phyloP scores from a whole-genome alignment of 2,329 filamentous ascomycete species.

The Myriosclerotinia curreyana region DNA sequence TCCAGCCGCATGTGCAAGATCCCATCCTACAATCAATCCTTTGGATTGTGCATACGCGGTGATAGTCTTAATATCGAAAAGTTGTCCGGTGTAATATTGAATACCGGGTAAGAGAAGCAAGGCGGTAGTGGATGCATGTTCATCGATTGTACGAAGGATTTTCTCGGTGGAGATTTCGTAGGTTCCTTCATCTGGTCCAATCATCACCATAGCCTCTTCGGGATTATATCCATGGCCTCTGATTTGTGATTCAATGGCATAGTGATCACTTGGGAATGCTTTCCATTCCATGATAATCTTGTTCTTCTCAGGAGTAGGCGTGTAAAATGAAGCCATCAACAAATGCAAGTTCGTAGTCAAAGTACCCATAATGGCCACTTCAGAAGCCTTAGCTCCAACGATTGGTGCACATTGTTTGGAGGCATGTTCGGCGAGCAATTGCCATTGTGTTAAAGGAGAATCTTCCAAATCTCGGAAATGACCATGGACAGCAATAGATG shows the following conservation, averaged over 20 bases:
- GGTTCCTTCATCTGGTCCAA: slow-evolving; percentile 58
- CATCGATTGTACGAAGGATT: slow-evolving; percentile 70
- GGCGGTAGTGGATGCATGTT: slow-evolving; percentile 69
- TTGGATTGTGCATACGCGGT: slow-evolving; percentile 70
- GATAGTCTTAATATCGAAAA: slow-evolving; percentile 78
- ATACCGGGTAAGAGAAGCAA: slow-evolving; percentile 80
- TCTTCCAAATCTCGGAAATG: slow-evolving; percentile 71
- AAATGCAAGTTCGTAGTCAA: slow-evolving; percentile 70
- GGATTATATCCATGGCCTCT: slow-evolving; percentile 46
- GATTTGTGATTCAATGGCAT: slow-evolving; percentile 22
- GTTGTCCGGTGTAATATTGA: slow-evolving; percentile 89
- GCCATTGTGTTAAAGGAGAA: slow-evolving; percentile 67
- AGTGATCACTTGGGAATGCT: slow-evolving; percentile 84
- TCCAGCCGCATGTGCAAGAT: slow-evolving; percentile 80
- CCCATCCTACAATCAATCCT: slow-evolving; percentile 78
- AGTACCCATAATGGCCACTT: slow-evolving; percentile 87
- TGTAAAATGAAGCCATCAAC: slow-evolving; percentile 68
- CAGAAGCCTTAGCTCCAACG: slow-evolving; percentile 67
- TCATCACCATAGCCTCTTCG: slow-evolving; percentile 66
- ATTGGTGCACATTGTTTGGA: slow-evolving; percentile 67
- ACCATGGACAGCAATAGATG: slow-evolving; percentile 76
- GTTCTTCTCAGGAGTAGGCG: slow-evolving; percentile 55
- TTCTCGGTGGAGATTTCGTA: slow-evolving; percentile 67
- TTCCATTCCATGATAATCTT: slow-evolving; percentile 75
- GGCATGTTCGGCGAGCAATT: slow-evolving; percentile 74